phyloP scores from a whole-genome alignment of 2,329 filamentous ascomycete species.

The Colletotrichum sp. region DNA sequence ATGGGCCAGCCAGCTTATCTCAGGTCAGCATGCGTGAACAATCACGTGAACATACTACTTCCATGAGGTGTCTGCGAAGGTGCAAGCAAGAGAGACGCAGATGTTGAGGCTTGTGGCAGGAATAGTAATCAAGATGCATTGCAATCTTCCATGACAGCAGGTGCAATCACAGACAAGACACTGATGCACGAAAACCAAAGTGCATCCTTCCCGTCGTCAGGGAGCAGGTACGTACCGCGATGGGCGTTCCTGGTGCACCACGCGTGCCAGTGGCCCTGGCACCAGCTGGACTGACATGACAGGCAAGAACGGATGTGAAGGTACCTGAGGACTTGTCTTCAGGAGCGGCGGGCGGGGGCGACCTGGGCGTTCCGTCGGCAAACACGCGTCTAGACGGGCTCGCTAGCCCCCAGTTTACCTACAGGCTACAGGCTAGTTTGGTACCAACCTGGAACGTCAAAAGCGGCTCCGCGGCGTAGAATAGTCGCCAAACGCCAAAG shows the following conservation, averaged over 20 bases:
- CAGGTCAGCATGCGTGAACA: neutral
- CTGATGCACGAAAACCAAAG: neutral
- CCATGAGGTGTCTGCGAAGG: neutral
- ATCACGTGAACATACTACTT: neutral
- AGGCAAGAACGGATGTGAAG: neutral
- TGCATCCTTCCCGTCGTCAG: neutral
- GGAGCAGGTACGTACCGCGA: neutral
- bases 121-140: neutral
- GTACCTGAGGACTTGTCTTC: neutral
- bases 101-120: neutral
- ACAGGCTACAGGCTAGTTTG: neutral
- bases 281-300: neutral
- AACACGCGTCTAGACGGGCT: neutral
- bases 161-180: neutral
- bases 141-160: neutral
- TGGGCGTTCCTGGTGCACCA: neutral
- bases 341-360: neutral
- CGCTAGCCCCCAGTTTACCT: slow-evolving; percentile 18
- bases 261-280: neutral
- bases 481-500: neutral
- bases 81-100: neutral
- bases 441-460: neutral
- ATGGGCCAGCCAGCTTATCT: neutral
- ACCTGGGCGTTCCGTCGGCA: neutral
- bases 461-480: neutral